phyloP scores from a whole-genome alignment of 495 filamentous ascomycete genomes.

The Trichoderma reesei region DNA sequence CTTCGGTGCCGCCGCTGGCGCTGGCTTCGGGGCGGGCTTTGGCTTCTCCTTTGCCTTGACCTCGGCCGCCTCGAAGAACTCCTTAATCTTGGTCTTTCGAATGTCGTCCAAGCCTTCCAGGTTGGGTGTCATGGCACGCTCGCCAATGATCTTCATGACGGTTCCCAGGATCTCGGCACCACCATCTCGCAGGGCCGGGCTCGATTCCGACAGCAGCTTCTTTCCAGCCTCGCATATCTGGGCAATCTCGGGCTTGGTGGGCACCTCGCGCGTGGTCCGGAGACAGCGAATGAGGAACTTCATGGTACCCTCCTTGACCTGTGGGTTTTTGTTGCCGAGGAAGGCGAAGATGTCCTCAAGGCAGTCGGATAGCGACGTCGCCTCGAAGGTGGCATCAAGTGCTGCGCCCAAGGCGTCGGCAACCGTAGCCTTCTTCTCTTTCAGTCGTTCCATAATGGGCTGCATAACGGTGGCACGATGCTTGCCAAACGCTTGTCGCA shows the following conservation, averaged over 20 bases:
- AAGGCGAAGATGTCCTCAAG: constrained; percentile 81
- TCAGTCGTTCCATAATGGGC: constrained; percentile 87
- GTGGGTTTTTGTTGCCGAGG: constrained; percentile 89
- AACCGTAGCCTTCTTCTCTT: constrained; percentile 91
- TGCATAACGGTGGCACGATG: constrained; percentile 69
- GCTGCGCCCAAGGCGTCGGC: constrained; percentile 79
- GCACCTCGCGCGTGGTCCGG: constrained; percentile 71
- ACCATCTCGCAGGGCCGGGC: constrained; percentile 71
- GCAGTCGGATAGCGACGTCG: constrained; percentile 71
- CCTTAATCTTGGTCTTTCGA: constrained; percentile 90
- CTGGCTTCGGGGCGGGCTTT: constrained; percentile 50
- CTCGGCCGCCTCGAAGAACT: constrained; percentile 82
- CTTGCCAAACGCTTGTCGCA: constrained; percentile 68
- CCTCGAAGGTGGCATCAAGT: constrained; percentile 73
- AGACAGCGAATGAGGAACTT: constrained; percentile 85
- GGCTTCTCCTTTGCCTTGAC: constrained; percentile 97
- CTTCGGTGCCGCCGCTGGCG: constrained; percentile 50
- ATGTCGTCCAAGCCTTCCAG: constrained; percentile 96
- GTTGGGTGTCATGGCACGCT: constrained; percentile 90
- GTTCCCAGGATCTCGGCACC: constrained; percentile 90
- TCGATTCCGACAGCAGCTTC: constrained; percentile 82
- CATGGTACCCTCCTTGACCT: constrained; percentile 89
- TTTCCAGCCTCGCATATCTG: constrained; percentile 77
- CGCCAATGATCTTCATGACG: constrained; percentile 97
- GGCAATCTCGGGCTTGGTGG: constrained; percentile 71